These are phyloP conservation scores for Penicillium silybi DNA, from an alignment of 495 filamentous ascomycete genomes.

Conservation along the genomic window DNA sequence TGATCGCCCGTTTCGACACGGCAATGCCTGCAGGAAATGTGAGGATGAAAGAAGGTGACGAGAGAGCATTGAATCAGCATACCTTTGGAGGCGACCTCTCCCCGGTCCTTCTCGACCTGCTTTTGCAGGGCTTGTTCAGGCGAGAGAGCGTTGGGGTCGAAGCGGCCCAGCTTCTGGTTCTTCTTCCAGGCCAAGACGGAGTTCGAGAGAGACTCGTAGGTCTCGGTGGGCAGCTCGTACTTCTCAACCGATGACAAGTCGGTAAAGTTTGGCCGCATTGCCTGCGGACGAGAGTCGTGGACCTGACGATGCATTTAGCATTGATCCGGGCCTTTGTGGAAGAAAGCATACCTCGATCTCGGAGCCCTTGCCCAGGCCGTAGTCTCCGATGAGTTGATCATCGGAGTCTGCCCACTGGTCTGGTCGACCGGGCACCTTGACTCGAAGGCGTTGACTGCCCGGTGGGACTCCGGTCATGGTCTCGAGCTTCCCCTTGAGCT, in stretches of 20 bases:
- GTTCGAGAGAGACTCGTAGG: conserved; percentile 79
- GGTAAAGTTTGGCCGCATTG: conserved; percentile 68
- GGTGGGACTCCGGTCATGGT: conserved; percentile 91
- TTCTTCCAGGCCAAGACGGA: conserved; percentile 94
- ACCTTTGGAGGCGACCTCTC: conserved; percentile 57
- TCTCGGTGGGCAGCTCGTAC: conserved; percentile 73
- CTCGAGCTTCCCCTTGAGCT: conserved; percentile 86
- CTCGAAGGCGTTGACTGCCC: conserved; percentile 62
- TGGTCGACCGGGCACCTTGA: conserved; percentile 35
- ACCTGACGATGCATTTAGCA: conserved; percentile 50
- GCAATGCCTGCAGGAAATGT: conserved; percentile 26
- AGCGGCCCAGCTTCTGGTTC: conserved; percentile 84
- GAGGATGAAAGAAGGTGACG: neutral
- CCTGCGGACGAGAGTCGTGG: conserved; percentile 69
- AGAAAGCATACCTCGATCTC: conserved; percentile 40
- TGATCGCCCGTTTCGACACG: conserved; percentile 34
- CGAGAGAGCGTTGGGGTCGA: conserved; percentile 77
- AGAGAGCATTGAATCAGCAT: conserved; percentile 35
- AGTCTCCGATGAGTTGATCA: conserved; percentile 33
- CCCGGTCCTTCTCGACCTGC: conserved; percentile 60
- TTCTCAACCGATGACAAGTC: conserved; percentile 79
- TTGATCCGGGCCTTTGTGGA: neutral
- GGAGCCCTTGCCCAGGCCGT: conserved; percentile 36
- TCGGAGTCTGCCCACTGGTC: conserved; percentile 41
- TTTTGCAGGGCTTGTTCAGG: conserved; percentile 56